Conservation (phyloP, 1,284 basidiomycete species). For the Papiliotrema terrestris region DNA sequence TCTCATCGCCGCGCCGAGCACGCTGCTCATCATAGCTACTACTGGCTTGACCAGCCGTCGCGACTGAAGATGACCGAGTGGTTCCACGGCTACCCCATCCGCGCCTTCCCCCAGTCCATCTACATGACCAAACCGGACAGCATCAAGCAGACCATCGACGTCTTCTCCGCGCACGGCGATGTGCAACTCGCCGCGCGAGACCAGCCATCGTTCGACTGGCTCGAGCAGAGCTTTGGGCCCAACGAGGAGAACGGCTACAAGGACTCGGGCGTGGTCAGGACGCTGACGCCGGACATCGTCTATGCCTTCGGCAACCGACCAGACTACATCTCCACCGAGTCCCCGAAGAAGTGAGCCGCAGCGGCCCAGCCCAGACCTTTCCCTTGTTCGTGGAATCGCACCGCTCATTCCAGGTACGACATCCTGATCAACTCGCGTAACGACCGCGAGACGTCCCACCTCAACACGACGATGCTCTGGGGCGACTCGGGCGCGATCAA, state of each 20-base stretch:
- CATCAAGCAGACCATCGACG: background rate
- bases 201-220: slow-evolving; percentile 1
- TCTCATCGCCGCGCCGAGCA: too few species aligned
- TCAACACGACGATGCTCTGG: background rate
- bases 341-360: background rate
- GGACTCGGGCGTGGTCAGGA: background rate
- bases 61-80: background rate
- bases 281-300: background rate
- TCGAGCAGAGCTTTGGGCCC: slow-evolving; percentile 2
- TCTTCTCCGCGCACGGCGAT: background rate
- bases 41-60: slow-evolving; percentile 1
- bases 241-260: background rate
- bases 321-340: background rate
- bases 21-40: background rate
- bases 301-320: background rate
- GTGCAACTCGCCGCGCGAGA: background rate
- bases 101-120: slow-evolving; percentile 2
- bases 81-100: background rate
- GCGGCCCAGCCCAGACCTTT: background rate
- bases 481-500: background rate
- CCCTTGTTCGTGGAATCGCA: too few species aligned
- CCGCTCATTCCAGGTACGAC: background rate
- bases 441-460: background rate
- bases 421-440: background rate
- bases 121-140: background rate